Base-by-base conservation (phyloP, 108 stramenopile species). In the Nitzschia sp. region DNA sequence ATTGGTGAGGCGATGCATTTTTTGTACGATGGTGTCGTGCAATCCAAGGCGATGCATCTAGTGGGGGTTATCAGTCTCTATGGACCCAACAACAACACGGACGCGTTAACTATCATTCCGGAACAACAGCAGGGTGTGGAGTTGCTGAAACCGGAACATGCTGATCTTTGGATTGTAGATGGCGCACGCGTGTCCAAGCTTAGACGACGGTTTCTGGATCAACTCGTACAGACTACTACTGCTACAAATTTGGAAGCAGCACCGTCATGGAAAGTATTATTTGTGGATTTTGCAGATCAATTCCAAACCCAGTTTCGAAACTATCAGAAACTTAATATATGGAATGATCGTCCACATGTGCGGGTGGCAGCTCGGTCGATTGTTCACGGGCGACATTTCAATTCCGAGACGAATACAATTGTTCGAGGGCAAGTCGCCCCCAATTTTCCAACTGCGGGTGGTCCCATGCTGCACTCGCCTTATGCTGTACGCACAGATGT, bases 401-500 rank as follows among this genome's bases (percentile, higher is more conserved):
- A 28, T 52, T 15, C 45, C 13, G 31, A 46, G 9, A 58, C 41
- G 19, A 45, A 8, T 22, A 28, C 26, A 6, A 34, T 54, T 36
- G 21, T 28, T 25, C 23, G 2, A 38, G 46, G 47, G 29, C 1
- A 2, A 33, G 26, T 66, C 6, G 52, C 29, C 1, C 35, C 27
- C 28, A 66, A 66, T 54, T 19, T 55, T 66, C 25, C 30, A 19
- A 69, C 68, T 8, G 45, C 32, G 9, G 68, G 68, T 26, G 68
- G 68, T 32, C 68, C 57, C 9, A 48, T 32, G 15, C 33, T 48
- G 26, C 77, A 78, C 34, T 30, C 53, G 8, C 65, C 77, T 0
- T 64, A 64, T 28, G 54, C 63, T 6, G 64, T 66, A 3, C 63
- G 77, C 17, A 61, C 65, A 17, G 77, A 78, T 54, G 52, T 71